These are phyloP conservation scores for Carex kokanica DNA, from an alignment of 176 grass and related monocot genomes.

Conservation along the genomic window DNA sequence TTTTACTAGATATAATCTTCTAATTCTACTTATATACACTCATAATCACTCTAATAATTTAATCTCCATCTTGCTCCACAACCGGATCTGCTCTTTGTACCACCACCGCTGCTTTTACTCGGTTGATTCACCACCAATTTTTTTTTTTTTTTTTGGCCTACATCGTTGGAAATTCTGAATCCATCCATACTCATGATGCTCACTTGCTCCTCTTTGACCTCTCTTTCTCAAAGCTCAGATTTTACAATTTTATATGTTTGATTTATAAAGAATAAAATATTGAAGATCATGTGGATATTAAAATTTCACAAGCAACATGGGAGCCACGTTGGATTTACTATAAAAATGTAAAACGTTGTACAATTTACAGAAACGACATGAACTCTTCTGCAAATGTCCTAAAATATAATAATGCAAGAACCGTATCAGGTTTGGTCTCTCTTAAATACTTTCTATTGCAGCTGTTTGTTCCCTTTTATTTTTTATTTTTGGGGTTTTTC, in stretches of 20 bases:
- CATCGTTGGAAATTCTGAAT: too few relatives aligned
- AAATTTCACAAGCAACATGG: neutral
- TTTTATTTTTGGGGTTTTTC: neutral
- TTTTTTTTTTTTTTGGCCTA: too few relatives aligned
- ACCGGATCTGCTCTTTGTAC: too few relatives aligned
- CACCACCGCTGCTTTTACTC: too few relatives aligned
- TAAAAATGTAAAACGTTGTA: neutral
- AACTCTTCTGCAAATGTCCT: neutral
- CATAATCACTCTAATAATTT: too few relatives aligned
- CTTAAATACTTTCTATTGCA: neutral
- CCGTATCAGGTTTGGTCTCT: neutral
- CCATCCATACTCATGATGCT: too few relatives aligned
- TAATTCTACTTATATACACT: too few relatives aligned
- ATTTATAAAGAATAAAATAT: neutral
- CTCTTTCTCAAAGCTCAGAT: too few relatives aligned
- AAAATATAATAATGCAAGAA: neutral
- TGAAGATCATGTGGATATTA: neutral
- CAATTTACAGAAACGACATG: neutral
- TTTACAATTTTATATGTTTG: neutral
- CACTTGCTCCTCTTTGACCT: too few relatives aligned
- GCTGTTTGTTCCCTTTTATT: neutral
- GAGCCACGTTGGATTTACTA: neutral
- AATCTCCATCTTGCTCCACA: too few relatives aligned
- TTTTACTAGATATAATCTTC: too few relatives aligned
- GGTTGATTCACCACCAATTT: too few relatives aligned